These are phyloP conservation scores for Cetraspora pellucida DNA, from an alignment of 192 early-diverging fungal genomes.

Conservation along the genomic window DNA sequence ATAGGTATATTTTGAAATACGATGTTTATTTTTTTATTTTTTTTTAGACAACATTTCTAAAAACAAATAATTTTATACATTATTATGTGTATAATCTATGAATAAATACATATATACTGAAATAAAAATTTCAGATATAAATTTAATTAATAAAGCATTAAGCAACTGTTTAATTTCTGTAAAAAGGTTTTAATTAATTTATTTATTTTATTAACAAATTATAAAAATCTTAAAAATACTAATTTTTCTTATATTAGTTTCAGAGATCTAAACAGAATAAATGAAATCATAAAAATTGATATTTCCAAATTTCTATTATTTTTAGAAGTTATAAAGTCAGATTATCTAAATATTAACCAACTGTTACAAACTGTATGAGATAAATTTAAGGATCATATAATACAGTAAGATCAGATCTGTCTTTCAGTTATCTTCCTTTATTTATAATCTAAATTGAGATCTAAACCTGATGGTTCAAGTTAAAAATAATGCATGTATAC, in stretches of 20 bases:
- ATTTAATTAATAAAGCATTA: neutral
- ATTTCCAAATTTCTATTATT: neutral
- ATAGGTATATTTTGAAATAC: too few relatives aligned
- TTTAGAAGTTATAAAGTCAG: neutral
- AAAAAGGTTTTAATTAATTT: too few relatives aligned
- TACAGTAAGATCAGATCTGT: neutral
- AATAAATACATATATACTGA: too few relatives aligned
- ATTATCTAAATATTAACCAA: neutral
- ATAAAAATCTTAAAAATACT: neutral
- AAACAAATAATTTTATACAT: neutral
- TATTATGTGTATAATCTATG: neutral
- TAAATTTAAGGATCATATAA: slow-evolving; percentile 1
- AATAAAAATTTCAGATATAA: too few relatives aligned
- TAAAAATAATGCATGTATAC: neutral
- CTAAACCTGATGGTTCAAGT: neutral
- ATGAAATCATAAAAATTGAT: neutral
- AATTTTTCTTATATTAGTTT: neutral
- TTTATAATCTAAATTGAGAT: neutral
- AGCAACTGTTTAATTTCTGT: neutral
- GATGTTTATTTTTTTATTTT: neutral
- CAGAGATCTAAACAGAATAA: neutral
- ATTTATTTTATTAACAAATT: too few relatives aligned
- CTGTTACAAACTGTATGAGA: neutral
- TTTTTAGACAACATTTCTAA: neutral
- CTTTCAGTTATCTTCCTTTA: neutral